Evolutionary conservation across 768 basidiomycete genomes (phyloP).

Genomic region (Lanmaoa rubissima): DNA sequence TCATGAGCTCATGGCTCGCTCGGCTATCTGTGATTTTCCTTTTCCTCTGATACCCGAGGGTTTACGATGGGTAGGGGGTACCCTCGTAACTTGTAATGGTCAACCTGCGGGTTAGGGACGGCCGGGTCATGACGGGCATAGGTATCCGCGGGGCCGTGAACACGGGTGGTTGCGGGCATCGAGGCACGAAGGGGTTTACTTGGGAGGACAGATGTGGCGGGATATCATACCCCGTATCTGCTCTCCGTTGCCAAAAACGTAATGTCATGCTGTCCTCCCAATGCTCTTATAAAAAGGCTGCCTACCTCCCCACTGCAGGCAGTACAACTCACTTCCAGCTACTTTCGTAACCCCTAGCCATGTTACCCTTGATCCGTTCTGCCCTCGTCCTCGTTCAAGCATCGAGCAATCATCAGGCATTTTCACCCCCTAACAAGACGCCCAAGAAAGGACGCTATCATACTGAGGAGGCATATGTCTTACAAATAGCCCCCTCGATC

Average conservation of each 20-base stretch:
- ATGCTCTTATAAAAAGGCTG: slow-evolving; percentile 19
- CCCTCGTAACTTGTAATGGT: not conserved
- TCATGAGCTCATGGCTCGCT: not conserved
- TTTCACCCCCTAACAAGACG: slow-evolving; percentile 57
- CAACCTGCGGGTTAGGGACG: not conserved
- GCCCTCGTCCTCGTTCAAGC: slow-evolving; percentile 50
- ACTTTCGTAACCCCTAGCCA: slow-evolving; percentile 16
- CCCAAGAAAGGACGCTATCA: slow-evolving; percentile 50
- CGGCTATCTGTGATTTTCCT: not conserved
- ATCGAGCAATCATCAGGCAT: slow-evolving; percentile 48
- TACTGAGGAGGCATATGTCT: slow-evolving; percentile 47
- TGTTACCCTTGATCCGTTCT: slow-evolving; percentile 47
- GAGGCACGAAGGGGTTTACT: not conserved
- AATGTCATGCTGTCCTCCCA: not conserved
- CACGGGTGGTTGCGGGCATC: slow-evolving; percentile 4
- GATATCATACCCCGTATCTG: not conserved
- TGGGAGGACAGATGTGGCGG: not conserved
- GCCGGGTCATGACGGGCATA: slow-evolving; percentile 9
- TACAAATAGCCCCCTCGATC: slow-evolving; percentile 55
- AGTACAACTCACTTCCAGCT: not conserved
- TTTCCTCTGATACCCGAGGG: not conserved
- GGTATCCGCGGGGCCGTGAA: not conserved
- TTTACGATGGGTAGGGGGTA: not conserved
- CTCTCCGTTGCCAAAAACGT: slow-evolving; percentile 2
- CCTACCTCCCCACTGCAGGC: not conserved